Base-by-base conservation (phyloP, 2,329 filamentous ascomycete genomes). In the Paraphaeosphaeria minitans region DNA sequence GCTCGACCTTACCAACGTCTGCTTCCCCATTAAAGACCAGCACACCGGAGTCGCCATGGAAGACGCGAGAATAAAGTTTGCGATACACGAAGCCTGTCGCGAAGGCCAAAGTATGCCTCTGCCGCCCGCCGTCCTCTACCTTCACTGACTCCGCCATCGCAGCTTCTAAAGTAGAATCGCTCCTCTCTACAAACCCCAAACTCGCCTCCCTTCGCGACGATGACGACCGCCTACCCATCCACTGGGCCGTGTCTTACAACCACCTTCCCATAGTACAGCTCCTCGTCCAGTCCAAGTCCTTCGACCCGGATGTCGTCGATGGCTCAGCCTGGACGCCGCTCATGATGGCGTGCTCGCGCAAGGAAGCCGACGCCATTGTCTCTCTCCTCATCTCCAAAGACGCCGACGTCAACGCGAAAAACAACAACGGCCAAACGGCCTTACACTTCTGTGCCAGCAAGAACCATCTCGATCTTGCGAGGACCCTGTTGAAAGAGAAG, bases 361-460 rank as follows among this genome's bases (percentile, higher is more conserved):
- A 87, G 64, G 89, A 94, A 46, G 85, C 85, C 27, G 90, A 93
- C 59, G 82, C 83, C 10, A 78, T 93, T 1, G 83, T 93, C 14
- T 83, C 87, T 43, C 76, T 92, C 1, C 82, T 95, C 10, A 80
- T 95, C 1, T 79, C 81, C 53, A 89, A 87, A 70, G 88, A 84
- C 33, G 91, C 91, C 3, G 88, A 93, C 66, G 82, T 90, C 0
- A 90, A 92, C 69, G 82, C 86, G 60, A 92, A 89, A 77, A 94
- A 89, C 70, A 83, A 86, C 73, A 85, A 80, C 59, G 89, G 88
- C 60, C 89, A 96, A 86, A 97, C 93, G 22, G 92, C 90, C 10
- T 85, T 99, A 21, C 94, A 98, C 77, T 97, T 98, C 73, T 88
- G 93, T 50, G 89, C 91, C 14, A 97, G 93, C 33, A 99, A 99